A percentile compares a stretch with the other conserved stretches of the same genome.
Evolutionary conservation across 371 early-diverging fungal species (phyloP).

Genomic region (Syncephalastrum racemosum): DNA sequence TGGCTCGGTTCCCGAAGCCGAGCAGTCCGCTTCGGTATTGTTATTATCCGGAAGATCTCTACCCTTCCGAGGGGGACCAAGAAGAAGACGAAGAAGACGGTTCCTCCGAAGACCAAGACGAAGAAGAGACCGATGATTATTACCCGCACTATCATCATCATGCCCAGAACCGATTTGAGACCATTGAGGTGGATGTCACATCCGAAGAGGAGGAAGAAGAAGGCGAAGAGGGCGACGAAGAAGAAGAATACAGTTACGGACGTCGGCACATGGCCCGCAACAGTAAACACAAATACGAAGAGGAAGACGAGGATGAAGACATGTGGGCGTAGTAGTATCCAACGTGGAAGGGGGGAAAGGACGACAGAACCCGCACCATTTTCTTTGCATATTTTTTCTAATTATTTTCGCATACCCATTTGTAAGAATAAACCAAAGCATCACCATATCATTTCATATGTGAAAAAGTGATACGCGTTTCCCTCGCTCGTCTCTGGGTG

Average conservation of each 20-base stretch:
- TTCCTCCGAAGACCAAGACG: constrained; percentile 28
- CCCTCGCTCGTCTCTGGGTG: too few species aligned
- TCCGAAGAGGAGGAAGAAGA: constrained; percentile 14
- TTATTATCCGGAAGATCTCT: constrained; percentile 23
- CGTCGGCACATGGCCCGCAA: neutral
- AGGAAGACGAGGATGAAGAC: constrained; percentile 2
- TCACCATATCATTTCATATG: too few species aligned
- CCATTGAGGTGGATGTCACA: constrained; percentile 26
- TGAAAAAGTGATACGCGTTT: too few species aligned
- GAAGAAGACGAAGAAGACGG: constrained; percentile 26
- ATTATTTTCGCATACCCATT: constrained; percentile 3
- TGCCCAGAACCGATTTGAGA: constrained; percentile 22
- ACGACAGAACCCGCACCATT: neutral
- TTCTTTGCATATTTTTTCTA: neutral
- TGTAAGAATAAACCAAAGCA: neutral
- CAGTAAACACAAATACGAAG: constrained; percentile 4
- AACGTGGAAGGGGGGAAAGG: too few species aligned
- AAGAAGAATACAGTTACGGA: constrained; percentile 1
- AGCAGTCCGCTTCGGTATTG: constrained; percentile 38
- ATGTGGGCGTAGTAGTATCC: neutral
- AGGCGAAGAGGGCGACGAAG: constrained; percentile 1
- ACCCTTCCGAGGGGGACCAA: constrained; percentile 21
- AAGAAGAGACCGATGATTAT: constrained; percentile 3
- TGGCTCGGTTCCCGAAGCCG: constrained; percentile 46
- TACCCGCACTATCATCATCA: constrained; percentile 1